Evolutionary conservation across 2,329 filamentous ascomycete genomes (phyloP).

Genomic region (Exophiala phaeomuriformis): DNA sequence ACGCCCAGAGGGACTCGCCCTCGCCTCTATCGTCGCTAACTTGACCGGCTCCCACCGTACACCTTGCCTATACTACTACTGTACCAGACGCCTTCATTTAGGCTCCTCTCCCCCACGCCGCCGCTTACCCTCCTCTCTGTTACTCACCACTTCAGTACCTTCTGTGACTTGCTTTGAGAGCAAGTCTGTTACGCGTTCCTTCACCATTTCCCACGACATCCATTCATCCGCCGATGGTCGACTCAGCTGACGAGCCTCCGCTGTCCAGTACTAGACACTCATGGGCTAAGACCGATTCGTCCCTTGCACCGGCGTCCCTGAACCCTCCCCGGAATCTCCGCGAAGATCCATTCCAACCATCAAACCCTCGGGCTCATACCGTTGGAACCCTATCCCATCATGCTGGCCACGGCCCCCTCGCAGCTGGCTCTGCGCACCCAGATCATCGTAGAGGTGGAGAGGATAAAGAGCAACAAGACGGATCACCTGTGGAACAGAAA

Average conservation of each 20-base stretch:
- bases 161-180: conserved; percentile 22
- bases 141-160: conserved; percentile 2
- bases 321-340: conserved; percentile 15
- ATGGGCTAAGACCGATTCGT: conserved; percentile 40
- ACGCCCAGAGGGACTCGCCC: background rate
- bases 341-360: conserved; percentile 16
- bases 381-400: conserved; percentile 27
- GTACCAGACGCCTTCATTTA: background rate
- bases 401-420: conserved; percentile 24
- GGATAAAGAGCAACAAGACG: conserved; percentile 28
- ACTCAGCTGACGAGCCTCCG: conserved; percentile 46
- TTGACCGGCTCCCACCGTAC: background rate
- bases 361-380: conserved; percentile 13
- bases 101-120: conserved; percentile 5
- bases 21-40: background rate
- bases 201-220: conserved; percentile 17
- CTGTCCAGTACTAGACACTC: conserved; percentile 47
- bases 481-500: conserved; percentile 41
- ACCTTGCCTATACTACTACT: too few relatives aligned
- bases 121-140: background rate
- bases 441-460: conserved; percentile 10
- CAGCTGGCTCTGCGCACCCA: conserved; percentile 18
- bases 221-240: conserved; percentile 44
- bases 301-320: conserved; percentile 25
- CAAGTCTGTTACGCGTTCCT: conserved; percentile 20